A percentile compares a stretch with the other conserved stretches of the same genome.
Evolutionary conservation across 129 eudicot species (phyloP).

Genomic region (Apium graveolens): DNA sequence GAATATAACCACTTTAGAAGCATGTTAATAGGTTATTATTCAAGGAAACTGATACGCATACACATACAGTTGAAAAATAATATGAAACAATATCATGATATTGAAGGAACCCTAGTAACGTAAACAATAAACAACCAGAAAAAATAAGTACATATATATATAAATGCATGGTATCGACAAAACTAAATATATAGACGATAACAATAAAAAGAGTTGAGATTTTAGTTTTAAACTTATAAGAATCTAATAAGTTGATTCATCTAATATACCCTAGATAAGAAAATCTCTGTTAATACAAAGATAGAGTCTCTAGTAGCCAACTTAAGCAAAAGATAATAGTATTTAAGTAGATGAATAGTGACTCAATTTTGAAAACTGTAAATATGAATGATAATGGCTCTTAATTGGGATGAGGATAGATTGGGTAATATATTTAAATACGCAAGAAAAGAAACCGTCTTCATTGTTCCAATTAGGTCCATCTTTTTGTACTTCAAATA

Average conservation of each 20-base stretch:
- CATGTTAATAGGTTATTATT: too few relatives aligned
- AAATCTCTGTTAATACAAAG: background rate
- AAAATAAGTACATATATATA: background rate
- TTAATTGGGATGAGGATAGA: slow-evolving; percentile 45
- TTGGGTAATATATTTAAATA: slow-evolving; percentile 31
- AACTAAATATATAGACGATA: background rate
- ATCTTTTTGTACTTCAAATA: slow-evolving; percentile 66
- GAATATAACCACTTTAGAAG: too few relatives aligned
- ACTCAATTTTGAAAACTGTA: background rate
- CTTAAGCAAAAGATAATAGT: background rate
- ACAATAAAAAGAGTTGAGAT: background rate
- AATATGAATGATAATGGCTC: slow-evolving; percentile 1
- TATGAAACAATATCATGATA: too few relatives aligned
- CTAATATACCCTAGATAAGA: background rate
- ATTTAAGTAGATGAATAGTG: background rate
- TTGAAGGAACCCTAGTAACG: too few relatives aligned
- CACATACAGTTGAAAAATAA: too few relatives aligned
- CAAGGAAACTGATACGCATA: too few relatives aligned
- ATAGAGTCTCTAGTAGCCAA: background rate
- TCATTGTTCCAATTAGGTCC: slow-evolving; percentile 72
- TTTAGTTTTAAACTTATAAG: background rate
- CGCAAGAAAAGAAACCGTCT: slow-evolving; percentile 61
- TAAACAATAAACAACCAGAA: too few relatives aligned
- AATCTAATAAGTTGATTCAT: background rate
- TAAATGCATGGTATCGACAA: background rate